phyloP scores from a whole-genome alignment of 2,329 filamentous ascomycete species.

The Penicillium sp. region DNA sequence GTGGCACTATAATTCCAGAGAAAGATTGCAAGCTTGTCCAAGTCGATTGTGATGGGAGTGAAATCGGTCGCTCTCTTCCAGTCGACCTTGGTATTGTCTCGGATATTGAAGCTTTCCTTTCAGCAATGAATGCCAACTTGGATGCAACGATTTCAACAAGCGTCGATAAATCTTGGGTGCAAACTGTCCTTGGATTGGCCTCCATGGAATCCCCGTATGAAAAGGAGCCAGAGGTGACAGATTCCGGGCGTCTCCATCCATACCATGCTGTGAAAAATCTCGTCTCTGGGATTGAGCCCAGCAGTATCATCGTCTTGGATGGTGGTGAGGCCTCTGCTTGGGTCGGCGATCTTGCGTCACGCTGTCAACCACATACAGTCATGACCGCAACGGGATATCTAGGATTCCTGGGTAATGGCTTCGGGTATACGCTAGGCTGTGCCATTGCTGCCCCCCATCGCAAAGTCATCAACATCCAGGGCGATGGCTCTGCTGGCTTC shows the following conservation, averaged over 20 bases:
- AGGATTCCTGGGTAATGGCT: constrained; percentile 56
- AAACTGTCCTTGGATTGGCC: constrained; percentile 22
- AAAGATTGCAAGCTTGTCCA: constrained; percentile 48
- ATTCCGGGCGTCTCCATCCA: constrained; percentile 48
- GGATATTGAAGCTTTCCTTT: constrained; percentile 45
- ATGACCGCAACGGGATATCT: constrained; percentile 43
- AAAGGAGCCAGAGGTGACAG: constrained; percentile 27
- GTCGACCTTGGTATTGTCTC: constrained; percentile 52
- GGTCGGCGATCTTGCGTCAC: constrained; percentile 50
- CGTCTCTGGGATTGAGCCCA: constrained; percentile 44
- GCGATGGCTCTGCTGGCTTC: constrained; percentile 55
- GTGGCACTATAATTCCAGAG: constrained; percentile 48
- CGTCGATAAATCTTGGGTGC: constrained; percentile 16
- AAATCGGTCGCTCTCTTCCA: constrained; percentile 51
- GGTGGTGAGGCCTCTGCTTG: constrained; percentile 31
- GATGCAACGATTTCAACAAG: constrained; percentile 11
- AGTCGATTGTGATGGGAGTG: constrained; percentile 51
- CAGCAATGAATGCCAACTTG: constrained; percentile 34
- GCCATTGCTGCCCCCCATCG: constrained; percentile 49
- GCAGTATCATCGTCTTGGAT: constrained; percentile 47
- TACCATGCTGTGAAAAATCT: constrained; percentile 50
- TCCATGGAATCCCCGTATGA: constrained; percentile 29
- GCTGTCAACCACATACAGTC: constrained; percentile 45
- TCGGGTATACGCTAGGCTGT: constrained; percentile 53
- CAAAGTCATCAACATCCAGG: constrained; percentile 53